Percentiles rank a stretch among this genome's conserved stretches.
Evolutionary conservation across 139 green algal genomes (phyloP).

Genomic region (Diplosphaera chodatii): DNA sequence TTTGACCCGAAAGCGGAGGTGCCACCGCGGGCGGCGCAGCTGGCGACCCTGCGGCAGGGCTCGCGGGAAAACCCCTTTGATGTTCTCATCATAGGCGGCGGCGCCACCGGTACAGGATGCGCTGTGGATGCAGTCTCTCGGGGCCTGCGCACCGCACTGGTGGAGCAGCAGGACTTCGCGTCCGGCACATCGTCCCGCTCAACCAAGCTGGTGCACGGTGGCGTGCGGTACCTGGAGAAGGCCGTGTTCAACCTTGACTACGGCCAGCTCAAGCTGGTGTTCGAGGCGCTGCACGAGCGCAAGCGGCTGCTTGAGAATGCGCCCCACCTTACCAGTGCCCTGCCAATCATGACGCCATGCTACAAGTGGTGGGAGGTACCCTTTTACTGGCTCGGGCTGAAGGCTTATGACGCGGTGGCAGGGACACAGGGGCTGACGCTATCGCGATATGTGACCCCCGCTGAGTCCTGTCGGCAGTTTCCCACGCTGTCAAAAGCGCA

Average conservation of each 20-base stretch:
- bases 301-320: constrained; percentile 75
- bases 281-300: constrained; percentile 85
- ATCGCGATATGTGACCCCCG: constrained; percentile 63
- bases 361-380: constrained; percentile 97
- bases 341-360: constrained; percentile 96
- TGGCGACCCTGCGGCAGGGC: constrained; percentile 20
- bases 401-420: constrained; percentile 92
- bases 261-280: constrained; percentile 89
- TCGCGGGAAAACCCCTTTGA: constrained; percentile 63
- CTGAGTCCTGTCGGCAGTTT: constrained; percentile 56
- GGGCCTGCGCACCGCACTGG: constrained; percentile 67
- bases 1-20: background rate
- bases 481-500: constrained; percentile 61
- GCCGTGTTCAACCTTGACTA: constrained; percentile 66
- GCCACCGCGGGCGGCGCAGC: constrained; percentile 7
- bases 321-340: constrained; percentile 62
- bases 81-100: constrained; percentile 88
- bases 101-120: constrained; percentile 88
- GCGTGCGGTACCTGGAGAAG: constrained; percentile 93
- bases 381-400: constrained; percentile 93
- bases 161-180: constrained; percentile 94
- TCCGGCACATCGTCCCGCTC: constrained; percentile 84
- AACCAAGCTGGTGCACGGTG: constrained; percentile 95
- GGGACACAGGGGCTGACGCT: constrained; percentile 62
- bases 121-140: constrained; percentile 87